Conservation (phyloP, 805 yeast species). For the Blastobotrys parvus region DNA sequence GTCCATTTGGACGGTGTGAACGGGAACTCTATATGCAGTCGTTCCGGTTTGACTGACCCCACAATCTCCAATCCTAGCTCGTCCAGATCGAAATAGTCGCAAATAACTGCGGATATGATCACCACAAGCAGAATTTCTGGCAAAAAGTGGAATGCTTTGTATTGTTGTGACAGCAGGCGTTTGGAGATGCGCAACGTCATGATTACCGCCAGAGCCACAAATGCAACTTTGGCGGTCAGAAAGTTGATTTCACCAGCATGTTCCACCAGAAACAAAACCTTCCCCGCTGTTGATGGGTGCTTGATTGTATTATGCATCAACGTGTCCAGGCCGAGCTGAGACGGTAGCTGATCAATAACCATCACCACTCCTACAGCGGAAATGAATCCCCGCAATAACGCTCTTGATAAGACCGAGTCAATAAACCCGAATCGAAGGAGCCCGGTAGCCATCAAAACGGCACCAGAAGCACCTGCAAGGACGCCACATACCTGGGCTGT, state of each 20-base stretch:
- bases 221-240: conserved; percentile 56
- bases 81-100: conserved; percentile 32
- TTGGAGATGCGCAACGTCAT: conserved; percentile 36
- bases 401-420: conserved; percentile 69
- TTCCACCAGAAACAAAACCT: conserved; percentile 46
- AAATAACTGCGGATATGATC: conserved; percentile 46
- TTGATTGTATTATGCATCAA: conserved; percentile 34
- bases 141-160: conserved; percentile 47
- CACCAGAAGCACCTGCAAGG: conserved; percentile 69
- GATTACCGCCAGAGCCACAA: conserved; percentile 40
- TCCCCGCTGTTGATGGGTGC: conserved; percentile 64
- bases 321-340: conserved; percentile 58
- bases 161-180: conserved; percentile 27
- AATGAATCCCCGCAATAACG: conserved; percentile 73
- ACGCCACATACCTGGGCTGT: conserved; percentile 55
- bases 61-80: conserved; percentile 51
- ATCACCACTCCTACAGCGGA: conserved; percentile 80
- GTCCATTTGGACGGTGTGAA: conserved; percentile 38
- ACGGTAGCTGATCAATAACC: conserved; percentile 66
- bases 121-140: conserved; percentile 87
- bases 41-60: conserved; percentile 53
- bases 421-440: conserved; percentile 77
- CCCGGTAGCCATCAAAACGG: conserved; percentile 62
- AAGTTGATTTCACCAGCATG: conserved; percentile 42
- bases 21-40: conserved; percentile 50